These are phyloP conservation scores for Apophysomyces variabilis DNA, from an alignment of 371 early-diverging fungal genomes.

Conservation along the genomic window DNA sequence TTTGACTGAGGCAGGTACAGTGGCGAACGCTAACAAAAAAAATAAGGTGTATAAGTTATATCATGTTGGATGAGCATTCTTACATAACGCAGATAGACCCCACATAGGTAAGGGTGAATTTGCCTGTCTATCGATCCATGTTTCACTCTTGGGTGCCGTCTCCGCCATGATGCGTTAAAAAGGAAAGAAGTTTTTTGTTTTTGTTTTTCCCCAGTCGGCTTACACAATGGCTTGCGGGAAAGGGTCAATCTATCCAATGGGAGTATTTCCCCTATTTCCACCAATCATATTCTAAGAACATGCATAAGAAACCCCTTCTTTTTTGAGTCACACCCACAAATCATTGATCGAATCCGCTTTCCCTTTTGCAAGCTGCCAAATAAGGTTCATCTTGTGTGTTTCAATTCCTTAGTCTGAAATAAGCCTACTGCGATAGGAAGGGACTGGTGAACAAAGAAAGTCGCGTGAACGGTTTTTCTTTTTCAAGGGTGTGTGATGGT, in stretches of 20 bases:
- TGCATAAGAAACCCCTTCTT: no score
- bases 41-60: neutral
- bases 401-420: no score
- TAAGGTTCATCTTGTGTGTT: no score
- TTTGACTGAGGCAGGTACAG: slow-evolving; percentile 39
- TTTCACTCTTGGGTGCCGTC: slow-evolving; percentile 12
- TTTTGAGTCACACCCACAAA: no score
- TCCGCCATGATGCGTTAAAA: slow-evolving; percentile 13
- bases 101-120: slow-evolving; percentile 48
- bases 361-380: no score
- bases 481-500: no score
- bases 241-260: slow-evolving; percentile 2
- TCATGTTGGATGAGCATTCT: slow-evolving; percentile 5
- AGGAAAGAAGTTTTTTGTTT: slow-evolving; percentile 10
- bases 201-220: neutral
- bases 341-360: no score
- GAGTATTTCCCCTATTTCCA: neutral
- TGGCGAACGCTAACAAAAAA: slow-evolving; percentile 32
- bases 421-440: no score
- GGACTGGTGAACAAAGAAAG: no score
- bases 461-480: no score
- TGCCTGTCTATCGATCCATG: slow-evolving; percentile 45
- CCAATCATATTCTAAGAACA: neutral
- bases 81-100: slow-evolving; percentile 49
- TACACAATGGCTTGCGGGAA: neutral